These are phyloP conservation scores for Penicillium sclerotigenum DNA, from an alignment of 2,329 filamentous ascomycete species.

Conservation along the genomic window DNA sequence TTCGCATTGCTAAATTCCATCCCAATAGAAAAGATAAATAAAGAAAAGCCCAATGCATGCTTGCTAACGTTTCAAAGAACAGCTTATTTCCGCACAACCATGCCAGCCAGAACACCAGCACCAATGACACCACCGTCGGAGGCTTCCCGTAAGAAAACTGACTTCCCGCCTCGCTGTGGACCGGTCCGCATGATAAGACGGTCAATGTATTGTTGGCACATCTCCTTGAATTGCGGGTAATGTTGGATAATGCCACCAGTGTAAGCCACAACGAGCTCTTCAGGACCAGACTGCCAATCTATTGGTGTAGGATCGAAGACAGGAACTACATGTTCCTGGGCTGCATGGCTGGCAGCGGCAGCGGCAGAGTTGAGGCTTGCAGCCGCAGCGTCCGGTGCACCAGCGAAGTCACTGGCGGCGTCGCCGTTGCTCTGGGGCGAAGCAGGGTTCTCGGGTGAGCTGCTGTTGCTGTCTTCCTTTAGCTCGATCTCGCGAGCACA, in stretches of 20 bases:
- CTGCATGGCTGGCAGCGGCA: conserved; percentile 6
- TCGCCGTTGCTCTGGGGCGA: conserved; percentile 30
- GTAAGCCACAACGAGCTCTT: conserved; percentile 72
- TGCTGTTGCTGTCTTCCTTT: conserved; percentile 39
- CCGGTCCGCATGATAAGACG: conserved; percentile 48
- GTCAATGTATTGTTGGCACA: conserved; percentile 68
- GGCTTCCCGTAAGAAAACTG: conserved; percentile 52
- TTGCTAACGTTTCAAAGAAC: background rate
- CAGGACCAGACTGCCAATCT: conserved; percentile 45
- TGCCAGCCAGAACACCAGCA: conserved; percentile 54
- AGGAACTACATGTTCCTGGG: conserved; percentile 35
- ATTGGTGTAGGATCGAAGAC: conserved; percentile 35
- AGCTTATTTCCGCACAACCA: conserved; percentile 34
- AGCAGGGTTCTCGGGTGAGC: conserved; percentile 32
- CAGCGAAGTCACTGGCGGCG: conserved; percentile 13
- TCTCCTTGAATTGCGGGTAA: conserved; percentile 69
- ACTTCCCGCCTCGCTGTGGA: conserved; percentile 47
- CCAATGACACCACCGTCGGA: conserved; percentile 56
- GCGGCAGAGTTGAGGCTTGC: background rate
- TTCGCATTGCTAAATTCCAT: conserved; percentile 9
- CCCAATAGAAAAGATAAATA: background rate
- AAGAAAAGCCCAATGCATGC: background rate
- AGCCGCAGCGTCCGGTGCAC: conserved; percentile 7
- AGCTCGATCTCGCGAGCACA: conserved; percentile 64
- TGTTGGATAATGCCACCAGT: conserved; percentile 78